Percentiles rank a stretch among this genome's conserved stretches.
These are phyloP conservation scores for Arabidopsis hybrid DNA, from an alignment of 441 rosid genomes.

Conservation along the genomic window DNA sequence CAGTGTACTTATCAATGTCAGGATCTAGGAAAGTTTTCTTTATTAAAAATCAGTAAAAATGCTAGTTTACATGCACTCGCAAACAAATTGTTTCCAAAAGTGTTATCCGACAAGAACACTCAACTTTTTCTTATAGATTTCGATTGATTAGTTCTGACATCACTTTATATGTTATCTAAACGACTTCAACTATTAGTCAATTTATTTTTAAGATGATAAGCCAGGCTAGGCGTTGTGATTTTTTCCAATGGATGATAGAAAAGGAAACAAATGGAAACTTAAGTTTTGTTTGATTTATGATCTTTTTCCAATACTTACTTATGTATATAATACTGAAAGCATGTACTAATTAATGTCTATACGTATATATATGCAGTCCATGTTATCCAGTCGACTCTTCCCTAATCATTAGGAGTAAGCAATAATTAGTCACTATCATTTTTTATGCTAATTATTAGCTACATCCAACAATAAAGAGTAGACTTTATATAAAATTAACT, in stretches of 20 bases:
- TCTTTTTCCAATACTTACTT: too few species aligned
- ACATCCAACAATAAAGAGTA: slow-evolving; percentile 41
- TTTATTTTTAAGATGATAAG: too few species aligned
- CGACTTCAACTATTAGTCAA: neutral
- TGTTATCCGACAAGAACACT: neutral
- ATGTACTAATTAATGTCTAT: slow-evolving; percentile 17
- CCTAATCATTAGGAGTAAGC: slow-evolving; percentile 38
- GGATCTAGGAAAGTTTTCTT: neutral
- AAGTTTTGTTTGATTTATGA: too few species aligned
- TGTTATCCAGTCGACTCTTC: slow-evolving; percentile 46
- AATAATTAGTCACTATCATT: slow-evolving; percentile 39
- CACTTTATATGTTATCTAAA: neutral
- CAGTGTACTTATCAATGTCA: neutral
- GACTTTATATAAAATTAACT: slow-evolving; percentile 39
- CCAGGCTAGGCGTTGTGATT: too few species aligned
- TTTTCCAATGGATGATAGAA: too few species aligned
- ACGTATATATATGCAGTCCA: slow-evolving; percentile 39
- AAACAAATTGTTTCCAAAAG: neutral
- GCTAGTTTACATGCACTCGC: neutral
- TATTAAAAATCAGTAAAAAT: too few species aligned
- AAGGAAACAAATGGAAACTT: too few species aligned
- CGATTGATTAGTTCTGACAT: neutral
- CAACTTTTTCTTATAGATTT: neutral
- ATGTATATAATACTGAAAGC: slow-evolving; percentile 22
- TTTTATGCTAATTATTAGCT: slow-evolving; percentile 33